Percentiles rank a stretch among this genome's conserved stretches.
These are phyloP conservation scores for Mallotus japonicus DNA, from an alignment of 441 rosid genomes.

Conservation along the genomic window DNA sequence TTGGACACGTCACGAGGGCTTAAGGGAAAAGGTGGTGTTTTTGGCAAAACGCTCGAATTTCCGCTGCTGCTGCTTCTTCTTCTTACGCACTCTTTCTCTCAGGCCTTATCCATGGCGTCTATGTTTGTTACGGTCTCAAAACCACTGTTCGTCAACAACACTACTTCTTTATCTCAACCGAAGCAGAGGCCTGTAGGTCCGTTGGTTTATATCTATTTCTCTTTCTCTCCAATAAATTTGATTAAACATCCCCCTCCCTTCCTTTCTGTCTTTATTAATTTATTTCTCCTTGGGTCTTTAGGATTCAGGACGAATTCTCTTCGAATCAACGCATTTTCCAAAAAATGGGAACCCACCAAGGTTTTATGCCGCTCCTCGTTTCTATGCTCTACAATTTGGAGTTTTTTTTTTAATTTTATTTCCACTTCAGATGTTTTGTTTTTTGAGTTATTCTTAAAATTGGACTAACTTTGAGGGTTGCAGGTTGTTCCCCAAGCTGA, in stretches of 20 bases:
- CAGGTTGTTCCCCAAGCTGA: conserved; percentile 95
- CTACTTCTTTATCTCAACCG: conserved; percentile 33
- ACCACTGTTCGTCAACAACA: conserved; percentile 36
- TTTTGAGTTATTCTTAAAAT: too few relatives aligned
- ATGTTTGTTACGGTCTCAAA: conserved; percentile 46
- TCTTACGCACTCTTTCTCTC: not conserved
- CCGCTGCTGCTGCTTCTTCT: not conserved
- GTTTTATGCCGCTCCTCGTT: conserved; percentile 21
- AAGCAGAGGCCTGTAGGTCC: conserved; percentile 39
- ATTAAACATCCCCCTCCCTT: not conserved
- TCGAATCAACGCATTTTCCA: conserved; percentile 57
- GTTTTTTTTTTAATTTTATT: not conserved
- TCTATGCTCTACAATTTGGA: not conserved
- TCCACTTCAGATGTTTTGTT: not conserved
- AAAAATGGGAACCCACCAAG: conserved; percentile 81
- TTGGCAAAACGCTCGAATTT: not conserved
- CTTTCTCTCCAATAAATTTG: not conserved
- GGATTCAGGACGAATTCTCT: conserved; percentile 48
- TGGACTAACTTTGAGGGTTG: conserved; percentile 14
- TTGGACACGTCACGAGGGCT: conserved; percentile 5
- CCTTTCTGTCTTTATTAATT: not conserved
- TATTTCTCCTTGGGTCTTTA: conserved; percentile 11
- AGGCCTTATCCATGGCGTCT: conserved; percentile 51
- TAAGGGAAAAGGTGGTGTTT: not conserved
- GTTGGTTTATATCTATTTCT: not conserved